These are phyloP conservation scores for Tylopilus balloui DNA, from an alignment of 768 basidiomycete species.

Conservation along the genomic window DNA sequence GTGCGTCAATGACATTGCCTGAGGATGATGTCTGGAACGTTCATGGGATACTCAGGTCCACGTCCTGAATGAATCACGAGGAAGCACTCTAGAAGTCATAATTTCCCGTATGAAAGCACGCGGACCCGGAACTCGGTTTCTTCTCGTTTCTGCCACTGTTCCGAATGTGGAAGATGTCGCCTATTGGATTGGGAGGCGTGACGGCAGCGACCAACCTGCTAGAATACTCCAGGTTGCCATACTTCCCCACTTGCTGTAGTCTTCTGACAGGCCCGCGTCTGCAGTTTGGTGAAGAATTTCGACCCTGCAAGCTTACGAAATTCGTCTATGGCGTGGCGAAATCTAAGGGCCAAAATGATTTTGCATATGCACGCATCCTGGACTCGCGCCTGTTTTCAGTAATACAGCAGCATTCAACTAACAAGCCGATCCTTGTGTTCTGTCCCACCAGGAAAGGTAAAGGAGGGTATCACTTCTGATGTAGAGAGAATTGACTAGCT, in stretches of 20 bases:
- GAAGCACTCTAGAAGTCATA: constrained; percentile 93
- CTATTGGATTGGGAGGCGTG: constrained; percentile 67
- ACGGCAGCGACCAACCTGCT: constrained; percentile 41
- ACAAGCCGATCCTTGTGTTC: constrained; percentile 87
- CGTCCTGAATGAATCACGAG: constrained; percentile 84
- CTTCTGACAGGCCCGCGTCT: background rate
- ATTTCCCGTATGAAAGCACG: constrained; percentile 86
- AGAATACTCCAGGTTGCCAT: constrained; percentile 61
- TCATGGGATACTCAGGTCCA: constrained; percentile 59
- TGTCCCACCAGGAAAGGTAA: constrained; percentile 83
- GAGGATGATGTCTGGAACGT: background rate
- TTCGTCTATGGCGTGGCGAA: constrained; percentile 70
- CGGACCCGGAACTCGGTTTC: constrained; percentile 67
- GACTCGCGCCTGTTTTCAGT: constrained; percentile 69
- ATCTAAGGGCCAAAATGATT: constrained; percentile 67
- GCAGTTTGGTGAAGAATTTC: constrained; percentile 90
- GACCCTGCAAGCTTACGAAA: constrained; percentile 77
- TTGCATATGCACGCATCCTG: constrained; percentile 64
- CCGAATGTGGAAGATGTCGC: constrained; percentile 92
- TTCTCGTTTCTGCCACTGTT: constrained; percentile 89
- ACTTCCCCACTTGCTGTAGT: background rate
- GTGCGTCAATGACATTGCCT: constrained; percentile 34
- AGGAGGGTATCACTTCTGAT: background rate
- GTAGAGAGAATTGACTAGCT: background rate
- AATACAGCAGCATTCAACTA: constrained; percentile 66